A percentile compares a stretch with the other conserved stretches of the same genome.
Evolutionary conservation across 495 filamentous ascomycete genomes (phyloP).

Genomic region (Lasiosphaeria ovina): DNA sequence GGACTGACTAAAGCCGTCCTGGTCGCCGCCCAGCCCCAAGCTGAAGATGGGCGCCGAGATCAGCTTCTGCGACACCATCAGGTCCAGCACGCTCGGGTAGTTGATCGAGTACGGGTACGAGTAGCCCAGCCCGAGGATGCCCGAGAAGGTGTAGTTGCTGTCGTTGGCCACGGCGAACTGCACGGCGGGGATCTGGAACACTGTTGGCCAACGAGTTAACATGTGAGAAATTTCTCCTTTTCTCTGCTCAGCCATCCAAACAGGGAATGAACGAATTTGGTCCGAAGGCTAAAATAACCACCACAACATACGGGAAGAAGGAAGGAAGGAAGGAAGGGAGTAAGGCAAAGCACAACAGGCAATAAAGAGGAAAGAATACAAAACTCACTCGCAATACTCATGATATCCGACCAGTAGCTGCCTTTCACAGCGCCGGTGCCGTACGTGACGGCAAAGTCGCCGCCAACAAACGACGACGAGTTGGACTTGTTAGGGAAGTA

Average conservation of each 20-base stretch:
- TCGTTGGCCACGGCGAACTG: conserved; percentile 39
- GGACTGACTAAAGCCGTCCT: conserved; percentile 39
- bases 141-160: conserved; percentile 44
- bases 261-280: too few species aligned
- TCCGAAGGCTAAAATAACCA: too few species aligned
- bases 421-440: conserved; percentile 42
- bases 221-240: too few species aligned
- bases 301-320: too few species aligned
- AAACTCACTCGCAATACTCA: conserved; percentile 36
- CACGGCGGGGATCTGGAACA: conserved; percentile 28
- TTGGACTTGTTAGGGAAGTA: conserved; percentile 41
- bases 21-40: conserved; percentile 55
- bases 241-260: too few species aligned
- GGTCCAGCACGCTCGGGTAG: conserved; percentile 66
- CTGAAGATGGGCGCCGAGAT: conserved; percentile 75
- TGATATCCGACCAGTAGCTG: conserved; percentile 39
- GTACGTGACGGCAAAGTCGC: conserved; percentile 38
- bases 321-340: too few species aligned
- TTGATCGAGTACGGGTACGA: conserved; percentile 39
- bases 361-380: background rate
- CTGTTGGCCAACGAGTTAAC: conserved; percentile 2
- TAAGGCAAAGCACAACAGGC: background rate
- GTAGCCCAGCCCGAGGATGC: conserved; percentile 42
- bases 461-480: conserved; percentile 31
- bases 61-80: conserved; percentile 57